Percentiles rank a stretch among this genome's conserved stretches.
phyloP scores from a whole-genome alignment of 495 filamentous ascomycete species.

The Xylaria flabelliformis region DNA sequence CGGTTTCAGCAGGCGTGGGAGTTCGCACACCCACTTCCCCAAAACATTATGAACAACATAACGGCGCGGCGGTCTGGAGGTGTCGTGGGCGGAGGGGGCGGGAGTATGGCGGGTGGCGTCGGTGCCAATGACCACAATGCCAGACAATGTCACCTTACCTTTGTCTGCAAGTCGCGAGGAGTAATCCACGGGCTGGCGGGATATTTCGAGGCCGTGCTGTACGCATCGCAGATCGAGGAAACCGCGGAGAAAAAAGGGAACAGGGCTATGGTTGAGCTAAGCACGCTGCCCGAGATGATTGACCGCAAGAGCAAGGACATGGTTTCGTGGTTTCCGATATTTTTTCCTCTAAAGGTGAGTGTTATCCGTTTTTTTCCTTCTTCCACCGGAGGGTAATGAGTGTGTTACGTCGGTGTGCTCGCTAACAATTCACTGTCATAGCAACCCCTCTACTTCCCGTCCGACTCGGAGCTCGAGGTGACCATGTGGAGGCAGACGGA shows the following conservation, averaged over 20 bases:
- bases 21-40: constrained; percentile 66
- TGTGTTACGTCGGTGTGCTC: neutral
- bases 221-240: constrained; percentile 48
- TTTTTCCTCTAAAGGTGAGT: constrained; percentile 89
- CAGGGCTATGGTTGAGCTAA: constrained; percentile 74
- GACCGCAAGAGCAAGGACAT: constrained; percentile 91
- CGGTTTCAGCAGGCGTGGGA: constrained; percentile 74
- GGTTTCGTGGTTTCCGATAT: constrained; percentile 99
- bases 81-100: constrained; percentile 60
- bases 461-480: constrained; percentile 81
- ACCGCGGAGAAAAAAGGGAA: constrained; percentile 32
- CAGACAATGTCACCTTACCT: constrained; percentile 74
- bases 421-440: constrained; percentile 41
- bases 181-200: constrained; percentile 91
- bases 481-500: constrained; percentile 96
- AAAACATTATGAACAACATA: constrained; percentile 48
- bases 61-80: constrained; percentile 61
- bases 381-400: too few species aligned
- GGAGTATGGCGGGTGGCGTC: constrained; percentile 63
- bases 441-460: constrained; percentile 88
- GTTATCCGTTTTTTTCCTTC: neutral
- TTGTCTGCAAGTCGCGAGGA: constrained; percentile 73
- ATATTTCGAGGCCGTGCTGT: constrained; percentile 95
- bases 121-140: constrained; percentile 88
- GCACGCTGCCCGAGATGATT: constrained; percentile 91